Evolutionary conservation across 129 eudicot genomes (phyloP), one percentile per base, ranked within the genome.

Genomic region (Centella asiatica): DNA sequence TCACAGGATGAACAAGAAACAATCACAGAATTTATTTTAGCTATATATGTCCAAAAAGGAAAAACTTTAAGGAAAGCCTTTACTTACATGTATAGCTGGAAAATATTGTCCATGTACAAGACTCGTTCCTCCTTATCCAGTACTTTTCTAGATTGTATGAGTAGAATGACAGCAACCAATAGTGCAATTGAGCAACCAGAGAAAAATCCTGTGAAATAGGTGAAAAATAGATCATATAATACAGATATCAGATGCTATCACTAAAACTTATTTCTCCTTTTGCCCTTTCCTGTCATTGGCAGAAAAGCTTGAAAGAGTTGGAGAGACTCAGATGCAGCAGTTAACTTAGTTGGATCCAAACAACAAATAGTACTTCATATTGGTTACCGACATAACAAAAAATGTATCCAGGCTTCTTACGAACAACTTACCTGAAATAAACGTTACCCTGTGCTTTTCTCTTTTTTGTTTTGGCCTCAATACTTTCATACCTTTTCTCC

Each of bases 141-240:
- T 60, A 85, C 39, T 60, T 67, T 80, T 66, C 82, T 77, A 44
- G 76, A 81, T 67, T 80, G 72, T 57, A 82, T 69, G 48, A 85
- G 74, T 55, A 88, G 84, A 67, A 88, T 33, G 42, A 76, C 56
- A 53, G 85, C 94, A 62, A 79, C 75, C 44, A 88, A 20, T 23
- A 85, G 83, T 31, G 96, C 83, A 47, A 77, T 70, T 27, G 96
- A 68, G 67, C 94, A 88, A 68, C 96, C 96, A 57, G 79, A 73
- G 72, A 85, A 85, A 72, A 85, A 89, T 25, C 97, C 97, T 89
- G 77, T 28, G 63, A 73, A 24, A 44, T 18, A 62, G 54, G 67
- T 14, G 28, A 40, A 14, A 57, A 47, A 37, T 64, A 57, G 29
- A 51, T 22, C 1, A 25, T 55, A n/a, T 1, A 17, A 18, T 29